Evolutionary conservation across 306 rosid genomes (phyloP).

Genomic region (Prinsepia uniflora): DNA sequence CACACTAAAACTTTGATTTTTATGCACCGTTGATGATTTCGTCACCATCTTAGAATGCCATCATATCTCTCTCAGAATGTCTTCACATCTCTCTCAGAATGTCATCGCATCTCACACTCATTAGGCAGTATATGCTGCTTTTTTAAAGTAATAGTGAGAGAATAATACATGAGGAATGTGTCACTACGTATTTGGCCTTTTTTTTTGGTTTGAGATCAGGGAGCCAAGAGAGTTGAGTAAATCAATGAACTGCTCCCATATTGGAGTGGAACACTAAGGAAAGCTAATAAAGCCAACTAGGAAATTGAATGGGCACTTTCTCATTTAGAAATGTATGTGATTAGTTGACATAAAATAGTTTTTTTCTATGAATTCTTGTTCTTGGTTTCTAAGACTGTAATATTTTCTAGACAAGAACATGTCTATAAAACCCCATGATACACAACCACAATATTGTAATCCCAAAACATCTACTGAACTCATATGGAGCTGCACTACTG

Average conservation of each 20-base stretch:
- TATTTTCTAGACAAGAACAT: neutral
- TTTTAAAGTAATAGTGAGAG: neutral
- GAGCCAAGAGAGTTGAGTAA: neutral
- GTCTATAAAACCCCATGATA: neutral
- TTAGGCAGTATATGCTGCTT: neutral
- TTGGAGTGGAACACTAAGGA: neutral
- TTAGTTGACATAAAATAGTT: neutral
- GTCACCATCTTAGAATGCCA: neutral
- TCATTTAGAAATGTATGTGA: neutral
- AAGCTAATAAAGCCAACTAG: neutral
- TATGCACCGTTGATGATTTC: neutral
- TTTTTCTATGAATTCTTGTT: neutral
- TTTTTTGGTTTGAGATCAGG: neutral
- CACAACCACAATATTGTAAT: neutral
- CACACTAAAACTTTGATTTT: neutral
- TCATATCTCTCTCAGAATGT: too few relatives aligned
- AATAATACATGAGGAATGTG: neutral
- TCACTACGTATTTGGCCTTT: neutral
- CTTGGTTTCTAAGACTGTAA: constrained; percentile 7
- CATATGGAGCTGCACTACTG: neutral
- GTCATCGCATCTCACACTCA: neutral
- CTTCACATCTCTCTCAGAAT: too few relatives aligned
- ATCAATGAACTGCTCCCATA: neutral
- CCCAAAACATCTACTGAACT: constrained; percentile 5
- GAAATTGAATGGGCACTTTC: neutral